Conservation (phyloP, 2,329 filamentous ascomycete genomes). For the Purpureocillium takamizusanense region DNA sequence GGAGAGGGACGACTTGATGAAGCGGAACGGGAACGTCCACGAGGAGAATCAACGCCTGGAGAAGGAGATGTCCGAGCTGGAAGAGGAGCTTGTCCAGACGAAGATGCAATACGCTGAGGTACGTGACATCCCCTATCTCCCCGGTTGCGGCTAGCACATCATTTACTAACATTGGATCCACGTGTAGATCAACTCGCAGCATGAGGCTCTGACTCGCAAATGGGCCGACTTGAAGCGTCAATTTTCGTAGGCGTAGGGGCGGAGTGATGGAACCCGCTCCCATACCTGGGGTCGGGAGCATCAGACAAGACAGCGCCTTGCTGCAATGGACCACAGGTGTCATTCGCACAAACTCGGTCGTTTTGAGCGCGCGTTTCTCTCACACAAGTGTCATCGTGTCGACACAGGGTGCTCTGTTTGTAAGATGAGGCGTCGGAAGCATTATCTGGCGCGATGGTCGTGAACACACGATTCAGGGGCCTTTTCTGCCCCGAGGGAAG, state of each 20-base stretch:
- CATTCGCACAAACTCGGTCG: too few relatives aligned
- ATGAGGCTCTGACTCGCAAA: constrained; percentile 66
- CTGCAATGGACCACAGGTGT: too few relatives aligned
- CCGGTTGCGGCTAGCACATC: neutral
- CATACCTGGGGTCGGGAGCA: too few relatives aligned
- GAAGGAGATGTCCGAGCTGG: constrained; percentile 84
- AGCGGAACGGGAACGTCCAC: constrained; percentile 85
- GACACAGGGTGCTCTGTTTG: too few relatives aligned
- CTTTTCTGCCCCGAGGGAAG: too few relatives aligned
- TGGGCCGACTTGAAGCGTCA: constrained; percentile 65
- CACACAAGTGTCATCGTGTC: too few relatives aligned
- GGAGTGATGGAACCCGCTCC: too few relatives aligned
- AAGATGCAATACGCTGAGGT: constrained; percentile 97
- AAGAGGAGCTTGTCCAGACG: constrained; percentile 82
- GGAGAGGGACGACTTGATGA: constrained; percentile 88
- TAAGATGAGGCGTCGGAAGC: too few relatives aligned
- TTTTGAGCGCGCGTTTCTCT: too few relatives aligned
- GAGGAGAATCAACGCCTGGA: constrained; percentile 85
- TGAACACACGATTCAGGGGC: too few relatives aligned
- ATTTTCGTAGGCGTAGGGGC: constrained; percentile 28
- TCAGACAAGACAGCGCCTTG: too few relatives aligned
- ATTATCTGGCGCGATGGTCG: too few relatives aligned
- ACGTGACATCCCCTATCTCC: constrained; percentile 28
- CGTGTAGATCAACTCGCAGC: constrained; percentile 56
- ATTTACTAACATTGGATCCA: constrained; percentile 7